Conservation (phyloP, 2,329 filamentous ascomycete species). For the Chaetomium olivaceum region DNA sequence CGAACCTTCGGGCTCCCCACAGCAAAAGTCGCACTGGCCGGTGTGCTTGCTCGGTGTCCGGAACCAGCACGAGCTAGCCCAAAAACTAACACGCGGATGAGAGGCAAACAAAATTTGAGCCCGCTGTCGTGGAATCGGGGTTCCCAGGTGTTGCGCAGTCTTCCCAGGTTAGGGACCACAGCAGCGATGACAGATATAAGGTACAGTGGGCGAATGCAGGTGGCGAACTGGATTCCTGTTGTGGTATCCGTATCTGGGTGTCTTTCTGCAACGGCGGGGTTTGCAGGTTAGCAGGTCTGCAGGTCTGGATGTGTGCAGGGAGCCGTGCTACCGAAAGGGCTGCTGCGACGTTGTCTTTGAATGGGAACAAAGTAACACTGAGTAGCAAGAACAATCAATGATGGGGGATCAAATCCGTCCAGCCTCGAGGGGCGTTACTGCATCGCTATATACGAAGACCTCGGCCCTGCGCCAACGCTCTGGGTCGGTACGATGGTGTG, state of each 20-base stretch:
- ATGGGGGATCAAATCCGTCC: background rate
- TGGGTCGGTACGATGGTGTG: constrained; percentile 11
- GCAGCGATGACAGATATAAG: background rate
- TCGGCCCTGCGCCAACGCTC: background rate
- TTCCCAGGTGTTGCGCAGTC: background rate
- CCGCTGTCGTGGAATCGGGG: background rate
- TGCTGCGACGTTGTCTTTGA: background rate
- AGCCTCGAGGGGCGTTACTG: background rate
- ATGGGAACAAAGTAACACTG: background rate
- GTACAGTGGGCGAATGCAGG: background rate
- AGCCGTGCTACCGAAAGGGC: background rate
- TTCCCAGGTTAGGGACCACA: background rate
- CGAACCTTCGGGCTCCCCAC: background rate
- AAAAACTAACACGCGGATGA: background rate
- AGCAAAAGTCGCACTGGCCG: background rate
- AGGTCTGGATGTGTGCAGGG: background rate
- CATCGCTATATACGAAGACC: background rate
- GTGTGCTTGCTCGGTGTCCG: constrained; percentile 17
- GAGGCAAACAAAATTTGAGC: background rate
- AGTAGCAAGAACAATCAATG: background rate
- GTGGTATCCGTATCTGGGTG: background rate
- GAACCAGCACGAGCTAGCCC: background rate
- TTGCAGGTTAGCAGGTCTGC: background rate
- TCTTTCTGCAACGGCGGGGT: background rate
- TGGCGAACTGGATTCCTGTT: background rate